Base-by-base conservation (phyloP, 768 basidiomycete genomes). In the Xanthoconium purpureum region DNA sequence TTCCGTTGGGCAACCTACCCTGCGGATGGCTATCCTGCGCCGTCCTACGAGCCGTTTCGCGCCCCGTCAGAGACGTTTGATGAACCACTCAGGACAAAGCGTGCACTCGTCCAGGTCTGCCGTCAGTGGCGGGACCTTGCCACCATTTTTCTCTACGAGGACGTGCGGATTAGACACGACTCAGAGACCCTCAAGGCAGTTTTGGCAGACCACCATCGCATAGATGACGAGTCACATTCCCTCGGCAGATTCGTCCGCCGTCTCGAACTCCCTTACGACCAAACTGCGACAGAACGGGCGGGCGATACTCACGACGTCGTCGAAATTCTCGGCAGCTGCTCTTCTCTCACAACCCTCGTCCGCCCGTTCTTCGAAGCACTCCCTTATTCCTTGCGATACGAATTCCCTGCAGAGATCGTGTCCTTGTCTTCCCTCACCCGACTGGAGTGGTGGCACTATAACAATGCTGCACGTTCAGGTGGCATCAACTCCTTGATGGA, bases 371-470 rank as follows among this genome's bases (percentile, higher is more conserved):
- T 47, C 11, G 12, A 42, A 30, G n/a, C 60, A 44, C 61, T 57
- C 42, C 61, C 68, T 17, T 56, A 66, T 18, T 52, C 62, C 9
- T 66, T 78, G 14, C 73, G 70, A 35, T 88, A 81, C 69, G 81
- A 85, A 29, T 83, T 80, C 63, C 80, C 82, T 54, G 76, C 78
- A 11, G 75, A 75, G 14, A 73, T 70, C 52, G 68, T 83, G 4
- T 65, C 77, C 5, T 59, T 87, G 14, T 71, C 75, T 20, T 79
- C 80, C 20, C 73, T 89, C 39, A 80, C 78, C 43, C 81, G 85
- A 29, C 76, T 89, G 32, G 85, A 88, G 47, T 88, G 85, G 85
- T 87, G 84, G 83, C 79, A 87, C 63, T 67, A 81, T 60, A 73
- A 68, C 57, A 66, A 70, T 66, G 85, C 86, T 20, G 80, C 82